Conservation (phyloP, 2,329 filamentous ascomycete species). For the Colletotrichum caudatum region DNA sequence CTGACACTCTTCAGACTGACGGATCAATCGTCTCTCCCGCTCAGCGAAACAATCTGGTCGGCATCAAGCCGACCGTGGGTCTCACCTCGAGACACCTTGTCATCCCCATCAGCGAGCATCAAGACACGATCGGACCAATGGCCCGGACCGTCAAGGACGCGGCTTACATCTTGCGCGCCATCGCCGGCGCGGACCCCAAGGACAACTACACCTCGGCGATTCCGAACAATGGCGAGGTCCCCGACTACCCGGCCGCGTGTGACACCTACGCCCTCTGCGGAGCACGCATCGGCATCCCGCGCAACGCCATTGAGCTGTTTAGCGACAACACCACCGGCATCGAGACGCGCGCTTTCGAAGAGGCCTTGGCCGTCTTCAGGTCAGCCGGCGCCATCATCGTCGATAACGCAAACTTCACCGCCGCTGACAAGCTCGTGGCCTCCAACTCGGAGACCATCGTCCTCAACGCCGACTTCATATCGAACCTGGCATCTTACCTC, state of each 20-base stretch:
- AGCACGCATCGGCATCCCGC: slow-evolving; percentile 72
- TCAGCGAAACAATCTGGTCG: slow-evolving; percentile 69
- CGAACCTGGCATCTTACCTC: slow-evolving; percentile 68
- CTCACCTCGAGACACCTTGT: slow-evolving; percentile 71
- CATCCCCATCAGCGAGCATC: slow-evolving; percentile 72
- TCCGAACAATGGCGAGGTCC: slow-evolving; percentile 66
- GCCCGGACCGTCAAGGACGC: slow-evolving; percentile 73
- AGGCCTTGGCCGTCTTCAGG: slow-evolving; percentile 62
- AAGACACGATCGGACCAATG: slow-evolving; percentile 74
- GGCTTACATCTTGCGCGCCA: slow-evolving; percentile 69
- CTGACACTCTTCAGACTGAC: slow-evolving; percentile 58
- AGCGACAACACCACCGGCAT: slow-evolving; percentile 38
- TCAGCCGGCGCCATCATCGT: slow-evolving; percentile 70
- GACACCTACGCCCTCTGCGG: slow-evolving; percentile 64
- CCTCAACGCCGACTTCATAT: slow-evolving; percentile 69
- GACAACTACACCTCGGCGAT: slow-evolving; percentile 73
- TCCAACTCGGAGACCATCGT: slow-evolving; percentile 51
- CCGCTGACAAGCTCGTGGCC: slow-evolving; percentile 45
- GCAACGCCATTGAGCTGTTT: slow-evolving; percentile 64
- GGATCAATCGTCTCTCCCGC: slow-evolving; percentile 71
- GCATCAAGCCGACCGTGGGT: slow-evolving; percentile 76
- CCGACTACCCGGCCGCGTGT: slow-evolving; percentile 71
- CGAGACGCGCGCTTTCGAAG: slow-evolving; percentile 63
- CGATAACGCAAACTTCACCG: slow-evolving; percentile 61
- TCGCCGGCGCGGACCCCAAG: slow-evolving; percentile 68